These are phyloP conservation scores for Colletotrichum theobromicola DNA, from an alignment of 2,329 filamentous ascomycete genomes.

Conservation along the genomic window DNA sequence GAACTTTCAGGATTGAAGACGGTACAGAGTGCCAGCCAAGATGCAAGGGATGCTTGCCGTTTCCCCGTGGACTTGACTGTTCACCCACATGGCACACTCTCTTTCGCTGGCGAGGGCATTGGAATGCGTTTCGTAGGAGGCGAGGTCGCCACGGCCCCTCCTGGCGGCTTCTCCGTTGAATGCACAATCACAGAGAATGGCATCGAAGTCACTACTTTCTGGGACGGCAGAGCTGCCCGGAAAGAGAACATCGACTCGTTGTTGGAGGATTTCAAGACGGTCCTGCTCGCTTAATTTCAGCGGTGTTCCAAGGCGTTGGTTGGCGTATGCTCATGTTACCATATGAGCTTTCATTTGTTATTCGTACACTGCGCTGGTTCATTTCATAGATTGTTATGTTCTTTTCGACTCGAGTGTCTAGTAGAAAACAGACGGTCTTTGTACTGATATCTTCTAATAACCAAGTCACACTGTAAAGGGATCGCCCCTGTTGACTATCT, in stretches of 20 bases:
- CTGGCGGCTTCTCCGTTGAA: background rate
- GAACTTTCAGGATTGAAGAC: background rate
- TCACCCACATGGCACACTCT: background rate
- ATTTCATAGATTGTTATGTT: background rate
- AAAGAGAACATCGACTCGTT: background rate
- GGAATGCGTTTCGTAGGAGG: background rate
- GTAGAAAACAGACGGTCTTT: background rate
- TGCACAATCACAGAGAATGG: background rate
- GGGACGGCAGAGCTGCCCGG: background rate
- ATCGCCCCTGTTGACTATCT: background rate
- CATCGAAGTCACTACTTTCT: background rate
- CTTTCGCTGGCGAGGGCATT: background rate
- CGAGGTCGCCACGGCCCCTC: background rate
- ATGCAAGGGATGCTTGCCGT: conserved; percentile 2
- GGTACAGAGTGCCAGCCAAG: background rate
- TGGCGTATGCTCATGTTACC: background rate
- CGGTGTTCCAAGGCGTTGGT: background rate
- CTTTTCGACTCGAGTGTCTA: background rate
- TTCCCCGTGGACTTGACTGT: conserved; percentile 1
- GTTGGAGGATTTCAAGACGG: background rate
- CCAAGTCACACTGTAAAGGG: background rate
- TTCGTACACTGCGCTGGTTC: background rate
- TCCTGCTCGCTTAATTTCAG: background rate
- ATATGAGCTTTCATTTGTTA: background rate
- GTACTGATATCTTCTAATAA: background rate